Evolutionary conservation across 2,329 filamentous ascomycete genomes (phyloP), one percentile per base, ranked within the genome.

Genomic region (Plenodomus biglobosus): DNA sequence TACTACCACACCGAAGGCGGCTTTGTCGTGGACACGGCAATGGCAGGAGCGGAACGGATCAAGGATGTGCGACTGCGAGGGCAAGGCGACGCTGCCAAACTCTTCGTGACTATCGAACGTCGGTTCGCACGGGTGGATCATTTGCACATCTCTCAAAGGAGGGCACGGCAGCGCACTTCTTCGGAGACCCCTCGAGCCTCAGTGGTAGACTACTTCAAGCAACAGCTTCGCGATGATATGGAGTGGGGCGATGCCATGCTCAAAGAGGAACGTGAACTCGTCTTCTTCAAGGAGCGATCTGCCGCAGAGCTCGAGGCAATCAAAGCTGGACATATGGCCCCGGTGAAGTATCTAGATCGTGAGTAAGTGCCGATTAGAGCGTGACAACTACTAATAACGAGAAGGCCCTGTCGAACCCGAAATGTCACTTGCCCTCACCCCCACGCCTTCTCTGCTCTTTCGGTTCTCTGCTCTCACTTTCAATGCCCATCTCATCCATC

Each of bases 401-500:
- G 47, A 66, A 78, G 80, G 80, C 13, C 78, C 78, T 17, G 62
- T 72, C 2, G 50, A 72, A n/a, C 76, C 84, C 1, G 76, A 80
- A 39, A 82, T 84, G 59, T 75, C 74, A 16, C 78, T 87, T 58
- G 74, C 75, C 0, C 73, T 96, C 19, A 80, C 74, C 0, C 90
- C 91, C 1, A 85, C 85, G 2, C 77, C 82, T 2, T 76, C 81
- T 3, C 81, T 96, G 3, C 83, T 99, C 44, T 96, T 95, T 75
- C 85, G 92, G 49, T 97, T 92, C 77, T 94, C 88, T 17, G 91
- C 91, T 16, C 56, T 81, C 27, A 92, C 88, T 2, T 92, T 90
- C 77, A 99, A 99, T 71, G 90, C 90, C 1, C 94, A 99, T 72
- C 79, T 81, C 15, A 96, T 99, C 59, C 94, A 99, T 73, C 79